A percentile compares a stretch with the other conserved stretches of the same genome.
These are phyloP conservation scores for Thyridium curvatum DNA, from an alignment of 2,329 filamentous ascomycete genomes.

Conservation along the genomic window DNA sequence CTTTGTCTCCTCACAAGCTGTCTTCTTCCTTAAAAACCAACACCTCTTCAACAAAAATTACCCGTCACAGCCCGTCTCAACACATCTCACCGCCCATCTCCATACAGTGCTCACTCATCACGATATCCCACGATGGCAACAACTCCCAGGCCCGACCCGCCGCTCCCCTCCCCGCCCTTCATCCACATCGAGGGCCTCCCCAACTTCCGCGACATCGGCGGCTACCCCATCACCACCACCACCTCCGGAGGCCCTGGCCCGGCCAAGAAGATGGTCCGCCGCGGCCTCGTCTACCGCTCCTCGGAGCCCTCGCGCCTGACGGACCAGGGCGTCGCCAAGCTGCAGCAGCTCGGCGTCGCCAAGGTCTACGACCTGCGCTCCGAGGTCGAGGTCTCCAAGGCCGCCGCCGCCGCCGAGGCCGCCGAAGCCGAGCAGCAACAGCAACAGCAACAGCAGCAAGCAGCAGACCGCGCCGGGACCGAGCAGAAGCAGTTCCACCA, in stretches of 20 bases:
- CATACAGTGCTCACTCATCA: no score
- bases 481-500: no score
- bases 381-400: constrained; percentile 46
- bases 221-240: constrained; percentile 36
- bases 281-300: constrained; percentile 54
- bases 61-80: no score
- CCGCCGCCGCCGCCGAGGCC: constrained; percentile 13
- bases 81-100: no score
- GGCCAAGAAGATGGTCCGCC: constrained; percentile 3
- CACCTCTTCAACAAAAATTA: no score
- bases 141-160: constrained; percentile 1
- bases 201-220: constrained; percentile 65
- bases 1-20: no score
- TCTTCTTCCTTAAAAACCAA: no score
- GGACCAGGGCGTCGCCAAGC: constrained; percentile 40
- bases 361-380: constrained; percentile 66
- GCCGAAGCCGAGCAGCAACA: constrained; percentile 17
- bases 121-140: no score
- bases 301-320: constrained; percentile 59
- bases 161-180: constrained; percentile 38
- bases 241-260: neutral
- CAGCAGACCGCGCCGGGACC: constrained; percentile 15
- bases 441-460: no score
- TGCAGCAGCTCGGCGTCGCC: constrained; percentile 52
- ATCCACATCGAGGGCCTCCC: constrained; percentile 48